These are phyloP conservation scores for Ogataea pignaliae DNA, from an alignment of 805 yeast species.

Conservation along the genomic window DNA sequence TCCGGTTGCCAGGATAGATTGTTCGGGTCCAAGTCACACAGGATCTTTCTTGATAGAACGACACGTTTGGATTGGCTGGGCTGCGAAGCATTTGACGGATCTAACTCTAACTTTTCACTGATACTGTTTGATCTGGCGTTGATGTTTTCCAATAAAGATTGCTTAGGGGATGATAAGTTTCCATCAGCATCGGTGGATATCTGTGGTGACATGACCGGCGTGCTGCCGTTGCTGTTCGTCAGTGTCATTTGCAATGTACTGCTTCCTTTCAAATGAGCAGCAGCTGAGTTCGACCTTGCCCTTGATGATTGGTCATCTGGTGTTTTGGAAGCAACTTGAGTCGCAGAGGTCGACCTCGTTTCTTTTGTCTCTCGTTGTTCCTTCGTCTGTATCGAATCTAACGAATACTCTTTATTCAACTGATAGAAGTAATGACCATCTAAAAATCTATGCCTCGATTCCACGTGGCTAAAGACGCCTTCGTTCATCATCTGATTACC, in stretches of 20 bases:
- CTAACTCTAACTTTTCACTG: too few species aligned
- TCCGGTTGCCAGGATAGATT: constrained; percentile 74
- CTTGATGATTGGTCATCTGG: constrained; percentile 1
- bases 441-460: constrained; percentile 72
- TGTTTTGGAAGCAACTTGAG: constrained; percentile 13
- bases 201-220: constrained; percentile 11
- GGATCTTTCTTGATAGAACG: constrained; percentile 60
- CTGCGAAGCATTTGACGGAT: too few species aligned
- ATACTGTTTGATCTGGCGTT: neutral
- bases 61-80: constrained; percentile 27
- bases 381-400: constrained; percentile 21
- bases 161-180: constrained; percentile 1
- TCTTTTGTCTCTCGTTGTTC: constrained; percentile 1
- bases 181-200: constrained; percentile 6
- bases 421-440: constrained; percentile 93
- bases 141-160: constrained; percentile 1
- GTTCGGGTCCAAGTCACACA: constrained; percentile 71
- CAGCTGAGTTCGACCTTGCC: neutral
- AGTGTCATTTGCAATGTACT: neutral
- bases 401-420: constrained; percentile 51
- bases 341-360: constrained; percentile 6
- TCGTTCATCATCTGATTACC: constrained; percentile 75
- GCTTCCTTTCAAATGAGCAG: neutral
- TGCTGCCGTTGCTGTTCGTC: neutral
- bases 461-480: constrained; percentile 77